Percentiles rank a stretch among this genome's conserved stretches.
Evolutionary conservation across 2,329 filamentous ascomycete species (phyloP).

Genomic region (Aspergillus bombycis): DNA sequence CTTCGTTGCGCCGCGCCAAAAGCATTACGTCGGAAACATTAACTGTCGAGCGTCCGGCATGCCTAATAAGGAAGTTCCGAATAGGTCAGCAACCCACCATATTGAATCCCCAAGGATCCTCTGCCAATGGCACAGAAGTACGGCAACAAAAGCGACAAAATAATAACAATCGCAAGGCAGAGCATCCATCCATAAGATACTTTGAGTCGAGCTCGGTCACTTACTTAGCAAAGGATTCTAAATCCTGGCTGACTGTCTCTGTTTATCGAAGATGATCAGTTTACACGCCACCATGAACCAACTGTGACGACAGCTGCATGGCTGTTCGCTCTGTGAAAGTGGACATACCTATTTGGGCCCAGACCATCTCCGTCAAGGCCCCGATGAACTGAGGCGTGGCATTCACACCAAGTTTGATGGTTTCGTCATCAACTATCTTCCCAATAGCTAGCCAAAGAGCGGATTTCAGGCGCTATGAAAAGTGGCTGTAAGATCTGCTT

Average conservation of each 20-base stretch:
- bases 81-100: constrained; percentile 3
- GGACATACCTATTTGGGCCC: constrained; percentile 76
- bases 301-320: neutral
- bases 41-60: constrained; percentile 79
- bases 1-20: constrained; percentile 83
- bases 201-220: constrained; percentile 15
- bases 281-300: neutral
- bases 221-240: constrained; percentile 65
- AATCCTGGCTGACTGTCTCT: constrained; percentile 61
- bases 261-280: constrained; percentile 13
- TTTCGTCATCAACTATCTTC: constrained; percentile 86
- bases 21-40: constrained; percentile 86
- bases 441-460: constrained; percentile 83
- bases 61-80: constrained; percentile 56
- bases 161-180: neutral
- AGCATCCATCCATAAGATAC: neutral
- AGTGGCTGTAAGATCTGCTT: constrained; percentile 1
- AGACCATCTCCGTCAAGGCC: constrained; percentile 81
- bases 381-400: constrained; percentile 92
- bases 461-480: constrained; percentile 74
- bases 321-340: neutral
- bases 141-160: neutral
- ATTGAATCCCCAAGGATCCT: neutral
- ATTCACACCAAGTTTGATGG: constrained; percentile 72
- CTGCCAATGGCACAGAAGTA: neutral